Conservation (phyloP, 306 rosid genomes). For the Trichosanthes truncata region DNA sequence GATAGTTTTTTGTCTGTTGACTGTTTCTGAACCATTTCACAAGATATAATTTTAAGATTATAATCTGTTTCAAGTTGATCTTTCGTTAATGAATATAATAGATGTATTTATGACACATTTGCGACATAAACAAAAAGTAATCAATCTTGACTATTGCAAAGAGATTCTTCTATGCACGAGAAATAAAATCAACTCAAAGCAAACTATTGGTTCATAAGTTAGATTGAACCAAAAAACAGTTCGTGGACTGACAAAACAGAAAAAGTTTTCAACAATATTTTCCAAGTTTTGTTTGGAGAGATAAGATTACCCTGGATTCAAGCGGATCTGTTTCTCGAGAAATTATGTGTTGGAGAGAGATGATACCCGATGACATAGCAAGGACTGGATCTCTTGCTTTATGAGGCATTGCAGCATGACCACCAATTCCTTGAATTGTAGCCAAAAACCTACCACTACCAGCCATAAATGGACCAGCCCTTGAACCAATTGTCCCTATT, state of each 20-base stretch:
- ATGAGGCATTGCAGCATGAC: constrained; percentile 35
- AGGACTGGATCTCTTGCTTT: constrained; percentile 30
- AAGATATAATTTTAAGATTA: not conserved
- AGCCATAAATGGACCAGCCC: constrained; percentile 41
- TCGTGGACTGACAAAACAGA: not conserved
- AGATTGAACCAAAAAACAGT: not conserved
- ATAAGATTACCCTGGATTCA: constrained; percentile 26
- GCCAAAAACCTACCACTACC: constrained; percentile 33
- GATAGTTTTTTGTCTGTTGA: not conserved
- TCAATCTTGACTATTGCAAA: not conserved
- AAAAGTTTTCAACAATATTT: not conserved
- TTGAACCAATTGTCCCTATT: constrained; percentile 31
- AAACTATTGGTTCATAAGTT: not conserved
- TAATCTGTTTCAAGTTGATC: not conserved
- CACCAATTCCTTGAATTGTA: constrained; percentile 28
- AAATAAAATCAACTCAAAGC: not conserved
- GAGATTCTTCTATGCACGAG: not conserved
- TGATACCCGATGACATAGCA: constrained; percentile 29
- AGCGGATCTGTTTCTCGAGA: constrained; percentile 51
- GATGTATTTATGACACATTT: not conserved
- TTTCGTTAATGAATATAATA: not conserved
- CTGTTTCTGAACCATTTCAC: not conserved
- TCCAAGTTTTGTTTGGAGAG: not conserved
- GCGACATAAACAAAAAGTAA: not conserved
- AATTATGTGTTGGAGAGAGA: constrained; percentile 43